Base-by-base conservation (phyloP, 78 protist genomes). In the Dictyostelium firmibasis region DNA sequence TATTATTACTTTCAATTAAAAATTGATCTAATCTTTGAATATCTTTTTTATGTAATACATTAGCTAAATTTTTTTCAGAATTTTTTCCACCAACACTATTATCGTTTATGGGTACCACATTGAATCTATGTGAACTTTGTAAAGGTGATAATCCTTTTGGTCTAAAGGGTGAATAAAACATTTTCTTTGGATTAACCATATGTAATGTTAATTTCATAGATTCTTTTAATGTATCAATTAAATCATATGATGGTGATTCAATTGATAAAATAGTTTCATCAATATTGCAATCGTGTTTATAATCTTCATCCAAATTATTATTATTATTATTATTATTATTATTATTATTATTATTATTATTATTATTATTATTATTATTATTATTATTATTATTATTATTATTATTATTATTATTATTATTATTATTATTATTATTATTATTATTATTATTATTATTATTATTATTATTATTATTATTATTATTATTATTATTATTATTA, bases 191-290 rank as follows among this genome's bases (percentile, higher is more conserved):
- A 57, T 50, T 82, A 7, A 60, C 20, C 36, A 57, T 50, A 57
- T 82, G 64, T 25, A 82, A n/a, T 23, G 62, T 60, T 29, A 82
- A 82, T 6, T 57, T 50, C 86, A 82, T 35, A 4, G 86, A 82
- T 33, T 57, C 86, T 35, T 82, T 82, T 31, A 82, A 23, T 35
- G 70, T 20, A 23, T 82, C 86, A 2, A 82, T 23, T 16, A 57
- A 33, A 33, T 82, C 77, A 23, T 35, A 18, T 4, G 86, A 33
- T 60, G 86, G 86, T 29, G 72, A 57, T 29, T 18, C 33, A 35
- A 82, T 50, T 57, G 86, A 35, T 23, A 82, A 57, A 11, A 35
- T 57, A 1, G 75, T 60, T 35, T 57, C 43, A 8, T 9, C 18
- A 27, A 0, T 16, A 9, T 36, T 38, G 20, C 44, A 23, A n/a